A percentile compares a stretch with the other conserved stretches of the same genome.
phyloP scores from a whole-genome alignment of 805 yeast species.

The Brettanomyces sp. region DNA sequence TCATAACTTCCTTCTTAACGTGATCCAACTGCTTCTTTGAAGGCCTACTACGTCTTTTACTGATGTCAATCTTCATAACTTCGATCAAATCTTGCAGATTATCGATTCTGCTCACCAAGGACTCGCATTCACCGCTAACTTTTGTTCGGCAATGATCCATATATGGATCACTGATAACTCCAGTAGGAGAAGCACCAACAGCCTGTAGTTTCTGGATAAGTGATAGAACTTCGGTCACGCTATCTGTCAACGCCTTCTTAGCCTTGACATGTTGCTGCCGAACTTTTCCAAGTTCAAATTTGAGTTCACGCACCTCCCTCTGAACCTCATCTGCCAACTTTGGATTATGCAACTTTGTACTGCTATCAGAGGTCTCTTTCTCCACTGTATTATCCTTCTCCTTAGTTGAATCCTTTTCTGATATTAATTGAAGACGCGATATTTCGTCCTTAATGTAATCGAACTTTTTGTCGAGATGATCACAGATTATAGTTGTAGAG shows the following conservation, averaged over 20 bases:
- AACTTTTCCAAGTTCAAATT: conserved; percentile 49
- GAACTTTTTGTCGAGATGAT: conserved; percentile 21
- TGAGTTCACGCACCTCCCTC: conserved; percentile 33
- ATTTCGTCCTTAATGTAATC: conserved; percentile 20
- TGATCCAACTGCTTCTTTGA: conserved; percentile 60
- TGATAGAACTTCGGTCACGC: conserved; percentile 30
- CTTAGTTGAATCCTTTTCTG: conserved; percentile 17
- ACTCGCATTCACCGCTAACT: conserved; percentile 70
- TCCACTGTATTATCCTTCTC: conserved; percentile 1
- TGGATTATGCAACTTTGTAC: not conserved
- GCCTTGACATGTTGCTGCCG: conserved; percentile 45
- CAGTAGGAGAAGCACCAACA: conserved; percentile 15
- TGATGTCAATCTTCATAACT: conserved; percentile 81
- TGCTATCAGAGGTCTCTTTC: not conserved
- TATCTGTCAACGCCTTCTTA: conserved; percentile 30
- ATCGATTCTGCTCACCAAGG: conserved; percentile 69
- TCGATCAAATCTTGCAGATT: conserved; percentile 90
- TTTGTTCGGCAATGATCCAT: conserved; percentile 69
- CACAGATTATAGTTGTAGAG: conserved; percentile 12
- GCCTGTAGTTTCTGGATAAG: conserved; percentile 45
- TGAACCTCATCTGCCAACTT: not conserved
- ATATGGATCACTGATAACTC: conserved; percentile 30
- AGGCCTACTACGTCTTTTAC: conserved; percentile 81
- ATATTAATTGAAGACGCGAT: conserved; percentile 16
- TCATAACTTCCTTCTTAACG: conserved; percentile 54